Base-by-base conservation (phyloP, 441 rosid species). In the Arabidopsis hybrid region DNA sequence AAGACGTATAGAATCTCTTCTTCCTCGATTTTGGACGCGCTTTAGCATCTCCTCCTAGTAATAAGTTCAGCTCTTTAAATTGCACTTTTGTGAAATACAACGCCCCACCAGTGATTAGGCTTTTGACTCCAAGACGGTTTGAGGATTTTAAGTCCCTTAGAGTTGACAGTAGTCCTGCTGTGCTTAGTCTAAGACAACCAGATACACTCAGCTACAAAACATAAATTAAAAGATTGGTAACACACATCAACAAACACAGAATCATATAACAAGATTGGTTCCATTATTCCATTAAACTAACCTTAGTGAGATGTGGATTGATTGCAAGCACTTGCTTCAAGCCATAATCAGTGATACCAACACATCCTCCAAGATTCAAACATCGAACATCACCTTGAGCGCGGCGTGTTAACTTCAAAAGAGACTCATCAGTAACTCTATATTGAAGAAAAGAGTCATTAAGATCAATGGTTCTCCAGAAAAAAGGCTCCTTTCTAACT, bases 271-370 rank as follows among this genome's bases (percentile, higher is more conserved):
- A 58, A 9, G 16, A 34, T 26, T 12, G 9, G 52, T 14, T 31
- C 26, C 34, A 31, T 53, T n/a, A n/a, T n/a, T n/a, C n/a, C n/a
- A n/a, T n/a, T n/a, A 80, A 46, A 45, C 84, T 50, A 78, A 85
- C 89, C 87, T 86, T 86, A 16, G 73, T 57, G 53, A 86, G 79
- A 69, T 16, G 52, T 0, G 81, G 82, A 72, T 82, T 86, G 64
- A n/a, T 75, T 47, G 76, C 81, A 45, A 86, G 81, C 49, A 82
- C 89, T 11, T 60, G 78, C 70, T 49, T 75, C 79, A 86, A 66
- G 14, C 86, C 87, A 40, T 65, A 47, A 71, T 82, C 86, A 10
- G 81, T 84, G 80, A 86, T 82, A 70, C 61, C 59, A 3, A 45
- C 32, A 60, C 87, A 82, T 5, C 83, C 86, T 39, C 69, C 77